Percentiles rank a stretch among this genome's conserved stretches.
phyloP scores from a whole-genome alignment of 1,284 basidiomycete species.

The Austroboletus novae-zelandiae region DNA sequence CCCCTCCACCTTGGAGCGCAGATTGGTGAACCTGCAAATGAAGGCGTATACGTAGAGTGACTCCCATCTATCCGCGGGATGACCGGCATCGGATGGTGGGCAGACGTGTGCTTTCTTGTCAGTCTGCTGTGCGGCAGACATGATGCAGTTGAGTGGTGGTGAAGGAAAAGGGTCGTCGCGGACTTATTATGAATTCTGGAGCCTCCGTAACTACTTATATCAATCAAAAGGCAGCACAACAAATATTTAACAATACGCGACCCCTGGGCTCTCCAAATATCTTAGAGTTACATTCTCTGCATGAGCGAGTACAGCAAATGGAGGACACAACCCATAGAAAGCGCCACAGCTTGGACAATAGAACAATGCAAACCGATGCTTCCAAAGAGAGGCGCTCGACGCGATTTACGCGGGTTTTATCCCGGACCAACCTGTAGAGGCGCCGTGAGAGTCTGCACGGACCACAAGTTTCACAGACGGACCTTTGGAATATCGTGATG shows the following conservation, averaged over 20 bases:
- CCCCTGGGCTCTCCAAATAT: conserved; percentile 22
- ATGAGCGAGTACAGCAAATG: conserved; percentile 23
- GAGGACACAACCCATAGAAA: conserved; percentile 13
- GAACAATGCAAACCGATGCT: conserved; percentile 5
- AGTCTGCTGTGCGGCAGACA: conserved; percentile 35
- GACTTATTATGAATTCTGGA: conserved; percentile 32
- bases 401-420: conserved; percentile 44
- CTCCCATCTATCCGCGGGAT: conserved; percentile 81
- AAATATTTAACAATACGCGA: conserved; percentile 36
- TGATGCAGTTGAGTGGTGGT: conserved; percentile 36
- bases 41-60: conserved; percentile 81
- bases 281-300: conserved; percentile 21
- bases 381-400: conserved; percentile 16
- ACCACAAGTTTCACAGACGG: conserved; percentile 26
- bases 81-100: conserved; percentile 66
- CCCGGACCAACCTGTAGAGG: conserved; percentile 68
- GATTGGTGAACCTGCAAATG: conserved; percentile 74
- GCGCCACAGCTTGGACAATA: conserved; percentile 17
- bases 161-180: conserved; percentile 36
- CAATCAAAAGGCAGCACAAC: conserved; percentile 27
- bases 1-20: conserved; percentile 71
- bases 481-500: conserved; percentile 95
- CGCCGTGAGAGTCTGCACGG: conserved; percentile 27
- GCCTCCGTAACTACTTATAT: conserved; percentile 37
- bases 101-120: conserved; percentile 69